Conservation (phyloP, 805 yeast genomes). For the Wickerhamiella occidentalis region DNA sequence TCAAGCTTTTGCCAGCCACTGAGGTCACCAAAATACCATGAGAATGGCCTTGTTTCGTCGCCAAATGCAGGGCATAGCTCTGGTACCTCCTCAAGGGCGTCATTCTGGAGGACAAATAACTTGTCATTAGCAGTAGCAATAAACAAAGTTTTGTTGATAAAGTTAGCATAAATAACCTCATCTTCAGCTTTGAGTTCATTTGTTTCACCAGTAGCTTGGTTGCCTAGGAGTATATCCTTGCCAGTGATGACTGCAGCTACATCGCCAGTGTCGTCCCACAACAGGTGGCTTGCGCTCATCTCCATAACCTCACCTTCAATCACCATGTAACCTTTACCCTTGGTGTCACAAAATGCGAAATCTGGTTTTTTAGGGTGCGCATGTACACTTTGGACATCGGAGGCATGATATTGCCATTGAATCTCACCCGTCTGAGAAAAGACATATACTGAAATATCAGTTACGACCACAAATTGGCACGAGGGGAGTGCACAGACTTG, state of each 20-base stretch:
- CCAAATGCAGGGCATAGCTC: constrained; percentile 19
- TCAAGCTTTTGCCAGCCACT: constrained; percentile 8
- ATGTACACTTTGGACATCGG: neutral
- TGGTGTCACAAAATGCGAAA: constrained; percentile 5
- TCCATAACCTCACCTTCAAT: neutral
- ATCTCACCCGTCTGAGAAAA: constrained; percentile 7
- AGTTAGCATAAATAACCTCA: neutral
- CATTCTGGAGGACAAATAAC: constrained; percentile 4
- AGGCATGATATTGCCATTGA: constrained; percentile 4
- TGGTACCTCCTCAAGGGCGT: constrained; percentile 5
- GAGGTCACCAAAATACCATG: constrained; percentile 14
- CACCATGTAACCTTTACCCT: constrained; percentile 3
- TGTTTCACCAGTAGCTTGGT: neutral
- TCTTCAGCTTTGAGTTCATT: neutral
- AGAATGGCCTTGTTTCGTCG: constrained; percentile 9
- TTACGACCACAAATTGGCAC: constrained; percentile 2
- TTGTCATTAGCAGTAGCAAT: neutral
- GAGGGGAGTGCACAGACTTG: constrained; percentile 2
- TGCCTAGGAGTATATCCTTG: neutral
- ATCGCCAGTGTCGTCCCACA: constrained; percentile 4
- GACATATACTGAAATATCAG: neutral
- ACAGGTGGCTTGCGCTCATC: constrained; percentile 3
- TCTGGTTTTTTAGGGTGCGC: constrained; percentile 4
- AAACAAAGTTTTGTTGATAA: neutral
- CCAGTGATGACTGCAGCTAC: neutral